Base-by-base conservation (phyloP, 345 rosid genomes). In the Fremontodendron californicum region DNA sequence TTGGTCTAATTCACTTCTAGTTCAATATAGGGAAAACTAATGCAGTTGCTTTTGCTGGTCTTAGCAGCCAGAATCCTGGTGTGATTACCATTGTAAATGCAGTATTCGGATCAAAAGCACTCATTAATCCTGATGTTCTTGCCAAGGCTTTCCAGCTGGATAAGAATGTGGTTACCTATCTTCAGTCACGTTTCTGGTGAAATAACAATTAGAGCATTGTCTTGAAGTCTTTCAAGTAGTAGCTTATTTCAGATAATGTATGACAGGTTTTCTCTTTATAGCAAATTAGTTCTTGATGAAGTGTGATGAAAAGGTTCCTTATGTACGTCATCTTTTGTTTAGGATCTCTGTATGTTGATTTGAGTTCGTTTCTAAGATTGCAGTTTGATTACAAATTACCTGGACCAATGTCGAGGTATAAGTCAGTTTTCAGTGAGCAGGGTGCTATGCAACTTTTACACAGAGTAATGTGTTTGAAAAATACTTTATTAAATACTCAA, bases 91-190 rank as follows among this genome's bases (percentile, higher is more conserved):
- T n/a, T n/a, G n/a, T 42, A 0, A 63, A 63, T 33, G 42, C 68
- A 13, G 21, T 63, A 9, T 63, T 63, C 68, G 68, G 68, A 63
- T 35, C 68, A 6, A 31, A 63, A 1, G 9, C 8, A 29, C n/a
- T 21, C 68, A 63, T 63, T 35, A 63, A 31, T 31, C 42, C 68
- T 63, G 42, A 63, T 31, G 68, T 63, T 63, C 68, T 63, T 31
- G 21, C 21, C 23, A 63, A 31, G 42, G 68, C 42, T 13, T 63
- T 63, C 10, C 37, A 1, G 10, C 42, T 63, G 9, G 68, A 63
- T 35, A 33, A 63, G 23, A 35, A 29, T 63, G 68, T 15, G 42
- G 68, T 33, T n/a, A n/a, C n/a, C n/a, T n/a, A n/a, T n/a, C n/a
- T n/a, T n/a, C n/a, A n/a, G n/a, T n/a, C n/a, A n/a, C 19, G 42